These are phyloP conservation scores for Hansenula sp. DNA, from an alignment of 1,139 yeast species.

Conservation along the genomic window DNA sequence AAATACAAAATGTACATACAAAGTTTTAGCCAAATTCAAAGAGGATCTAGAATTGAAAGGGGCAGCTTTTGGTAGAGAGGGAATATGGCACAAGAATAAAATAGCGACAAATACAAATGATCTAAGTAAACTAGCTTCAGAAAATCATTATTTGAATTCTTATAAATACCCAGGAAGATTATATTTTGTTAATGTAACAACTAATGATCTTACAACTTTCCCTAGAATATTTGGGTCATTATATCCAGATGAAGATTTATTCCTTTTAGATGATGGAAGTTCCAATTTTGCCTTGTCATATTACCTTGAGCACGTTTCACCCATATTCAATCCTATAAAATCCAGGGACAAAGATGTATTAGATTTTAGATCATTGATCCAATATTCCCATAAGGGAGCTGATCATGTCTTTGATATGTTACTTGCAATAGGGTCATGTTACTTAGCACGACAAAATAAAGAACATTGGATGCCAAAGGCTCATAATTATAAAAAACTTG, in stretches of 20 bases:
- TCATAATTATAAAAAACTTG: not conserved
- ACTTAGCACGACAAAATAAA: slow-evolving; percentile 1
- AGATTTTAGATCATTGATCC: slow-evolving; percentile 5
- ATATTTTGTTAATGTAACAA: slow-evolving; percentile 5
- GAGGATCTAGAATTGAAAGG: slow-evolving; percentile 7
- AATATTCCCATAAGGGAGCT: slow-evolving; percentile 3
- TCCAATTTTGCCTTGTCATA: slow-evolving; percentile 5
- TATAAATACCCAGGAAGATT: not conserved
- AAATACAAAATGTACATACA: slow-evolving; percentile 5
- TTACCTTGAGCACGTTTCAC: slow-evolving; percentile 6
- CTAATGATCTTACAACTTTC: not conserved
- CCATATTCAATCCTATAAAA: slow-evolving; percentile 9
- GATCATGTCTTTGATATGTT: slow-evolving; percentile 4
- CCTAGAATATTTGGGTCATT: not conserved
- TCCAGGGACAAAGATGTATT: not conserved
- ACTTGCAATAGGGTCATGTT: slow-evolving; percentile 7
- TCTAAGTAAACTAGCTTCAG: not conserved
- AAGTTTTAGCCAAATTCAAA: slow-evolving; percentile 5
- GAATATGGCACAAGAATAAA: slow-evolving; percentile 6
- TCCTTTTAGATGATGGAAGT: not conserved
- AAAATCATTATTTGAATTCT: not conserved
- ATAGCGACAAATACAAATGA: not conserved
- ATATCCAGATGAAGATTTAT: not conserved
- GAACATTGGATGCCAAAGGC: slow-evolving; percentile 5
- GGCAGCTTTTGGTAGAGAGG: slow-evolving; percentile 10